Percentiles rank a stretch among this genome's conserved stretches.
Evolutionary conservation across 192 early-diverging fungal species (phyloP).

Genomic region (Linnemannia elongata): DNA sequence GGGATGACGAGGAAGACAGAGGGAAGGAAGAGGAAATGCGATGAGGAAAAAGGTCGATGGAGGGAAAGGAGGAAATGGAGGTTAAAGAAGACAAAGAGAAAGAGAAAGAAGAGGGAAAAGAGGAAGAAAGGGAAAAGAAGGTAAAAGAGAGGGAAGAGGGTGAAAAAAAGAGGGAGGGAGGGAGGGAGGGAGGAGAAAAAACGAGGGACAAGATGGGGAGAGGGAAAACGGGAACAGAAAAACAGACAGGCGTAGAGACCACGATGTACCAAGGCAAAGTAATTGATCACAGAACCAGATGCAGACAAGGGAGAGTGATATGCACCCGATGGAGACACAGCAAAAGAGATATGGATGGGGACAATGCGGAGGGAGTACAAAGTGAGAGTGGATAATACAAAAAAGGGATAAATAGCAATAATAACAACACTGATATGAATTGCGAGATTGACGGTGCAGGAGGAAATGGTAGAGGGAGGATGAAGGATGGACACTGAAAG

Average conservation of each 20-base stretch:
- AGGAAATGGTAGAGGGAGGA: neutral
- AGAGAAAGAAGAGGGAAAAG: neutral
- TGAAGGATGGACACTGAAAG: neutral
- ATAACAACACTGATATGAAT: neutral
- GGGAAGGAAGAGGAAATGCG: neutral
- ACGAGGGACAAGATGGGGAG: neutral
- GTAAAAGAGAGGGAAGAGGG: neutral
- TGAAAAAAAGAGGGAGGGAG: neutral
- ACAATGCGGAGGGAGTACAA: neutral
- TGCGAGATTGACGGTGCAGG: slow-evolving; percentile 1
- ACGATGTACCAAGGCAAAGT: neutral
- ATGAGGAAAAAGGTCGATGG: neutral
- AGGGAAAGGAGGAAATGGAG: neutral
- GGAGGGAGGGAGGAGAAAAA: neutral
- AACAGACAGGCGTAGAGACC: neutral
- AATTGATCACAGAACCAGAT: neutral
- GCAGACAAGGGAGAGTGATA: neutral
- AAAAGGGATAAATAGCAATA: neutral
- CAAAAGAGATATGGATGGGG: neutral
- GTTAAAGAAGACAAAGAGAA: no score
- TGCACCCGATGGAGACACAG: neutral
- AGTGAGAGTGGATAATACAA: neutral
- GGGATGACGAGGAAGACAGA: neutral
- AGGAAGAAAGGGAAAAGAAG: neutral
- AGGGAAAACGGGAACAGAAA: neutral